Evolutionary conservation across 352 stramenopile species (phyloP), one percentile per base, ranked within the genome.

Genomic region (Pythium grandisporangium): DNA sequence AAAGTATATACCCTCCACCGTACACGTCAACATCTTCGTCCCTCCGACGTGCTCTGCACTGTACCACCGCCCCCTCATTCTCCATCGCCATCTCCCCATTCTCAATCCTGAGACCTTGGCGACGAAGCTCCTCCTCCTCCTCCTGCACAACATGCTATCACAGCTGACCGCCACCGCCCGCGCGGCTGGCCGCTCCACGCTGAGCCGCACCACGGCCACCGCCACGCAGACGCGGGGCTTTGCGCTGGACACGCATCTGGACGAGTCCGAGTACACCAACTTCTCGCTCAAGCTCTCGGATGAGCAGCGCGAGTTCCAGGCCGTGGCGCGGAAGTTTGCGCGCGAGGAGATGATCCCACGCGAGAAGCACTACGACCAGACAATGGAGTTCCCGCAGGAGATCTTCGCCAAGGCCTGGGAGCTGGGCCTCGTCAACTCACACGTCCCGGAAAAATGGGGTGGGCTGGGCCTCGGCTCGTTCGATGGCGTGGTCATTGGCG

Each of bases 401-500:
- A 78, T 94, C 54, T 94, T 95, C 52, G 55, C 61, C 34, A 93
- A 95, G 65, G 84, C 84, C 7, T 93, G 80, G 79, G 82, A 95
- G 49, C 61, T 96, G 3, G 85, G 85, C 0, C 66, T 96, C 25
- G 60, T 89, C 16, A 96, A 96, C 63, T 72, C 77, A 42, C 84
- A 96, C 60, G 63, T 96, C 19, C 76, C 78, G 0, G 77, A 89
- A 38, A 75, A 91, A 54, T 95, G 73, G 45, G 84, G 84, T 19
- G 85, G 85, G 6, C 39, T 94, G 14, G 81, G 80, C 2, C 61
- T 96, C 2, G 71, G 81, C 23, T 71, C 70, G 34, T 51, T 95
- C 30, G 82, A 94, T 43, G 81, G 78, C 49, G 81, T 70, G 39
- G 75, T 95, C 50, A 95, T 96, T 37, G 71, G 68, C 11, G 85